phyloP scores from a whole-genome alignment of 768 basidiomycete species.

The Dendrothele bispora region DNA sequence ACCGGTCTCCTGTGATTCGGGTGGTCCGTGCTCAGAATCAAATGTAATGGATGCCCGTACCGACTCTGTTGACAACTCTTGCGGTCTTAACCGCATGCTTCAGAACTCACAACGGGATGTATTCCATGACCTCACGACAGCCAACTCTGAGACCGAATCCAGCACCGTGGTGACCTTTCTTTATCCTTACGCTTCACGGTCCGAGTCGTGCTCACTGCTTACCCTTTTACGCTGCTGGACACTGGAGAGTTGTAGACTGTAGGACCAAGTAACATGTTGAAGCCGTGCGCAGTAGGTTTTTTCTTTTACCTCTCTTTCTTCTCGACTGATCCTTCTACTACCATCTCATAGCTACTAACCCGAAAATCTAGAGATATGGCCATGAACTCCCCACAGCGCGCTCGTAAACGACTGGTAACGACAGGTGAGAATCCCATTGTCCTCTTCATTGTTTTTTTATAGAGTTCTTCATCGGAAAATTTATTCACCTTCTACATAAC shows the following conservation, averaged over 20 bases:
- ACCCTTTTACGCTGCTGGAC: no score
- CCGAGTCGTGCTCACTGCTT: no score
- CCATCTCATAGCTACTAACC: background rate
- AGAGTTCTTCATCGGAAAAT: constrained; percentile 9
- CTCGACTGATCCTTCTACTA: constrained; percentile 14
- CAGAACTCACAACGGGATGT: no score
- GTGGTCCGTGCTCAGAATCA: no score
- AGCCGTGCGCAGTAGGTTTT: constrained; percentile 52
- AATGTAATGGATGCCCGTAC: no score
- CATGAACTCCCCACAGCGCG: constrained; percentile 58
- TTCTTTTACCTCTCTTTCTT: constrained; percentile 19
- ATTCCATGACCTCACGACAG: no score
- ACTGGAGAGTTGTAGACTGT: constrained; percentile 47
- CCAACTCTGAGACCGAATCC: no score
- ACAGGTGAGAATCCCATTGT: constrained; percentile 12
- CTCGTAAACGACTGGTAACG: constrained; percentile 42
- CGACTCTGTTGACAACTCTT: no score
- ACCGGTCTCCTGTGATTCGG: no score
- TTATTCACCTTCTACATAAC: background rate
- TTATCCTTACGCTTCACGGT: no score
- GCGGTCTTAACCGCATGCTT: no score
- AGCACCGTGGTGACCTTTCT: no score
- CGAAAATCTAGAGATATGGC: constrained; percentile 41
- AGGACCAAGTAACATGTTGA: constrained; percentile 61
- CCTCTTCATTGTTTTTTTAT: constrained; percentile 14